Evolutionary conservation across 352 stramenopile genomes (phyloP).

Genomic region (Phytophthora idaei): DNA sequence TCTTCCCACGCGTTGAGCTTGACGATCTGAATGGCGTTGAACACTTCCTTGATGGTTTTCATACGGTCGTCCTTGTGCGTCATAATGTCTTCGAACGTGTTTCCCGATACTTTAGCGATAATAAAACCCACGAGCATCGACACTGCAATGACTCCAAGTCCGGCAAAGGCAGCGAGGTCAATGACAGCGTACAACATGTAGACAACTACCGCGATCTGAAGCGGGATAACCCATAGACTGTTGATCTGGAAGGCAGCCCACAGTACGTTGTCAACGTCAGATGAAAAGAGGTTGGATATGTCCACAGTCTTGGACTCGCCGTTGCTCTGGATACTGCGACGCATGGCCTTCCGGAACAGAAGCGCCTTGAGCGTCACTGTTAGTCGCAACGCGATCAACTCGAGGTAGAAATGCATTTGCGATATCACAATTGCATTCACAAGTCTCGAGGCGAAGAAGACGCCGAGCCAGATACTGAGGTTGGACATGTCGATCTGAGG

Average conservation of each 20-base stretch:
- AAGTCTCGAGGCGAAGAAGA: conserved; percentile 48
- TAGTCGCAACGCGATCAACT: conserved; percentile 25
- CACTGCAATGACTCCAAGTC: conserved; percentile 34
- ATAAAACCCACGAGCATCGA: conserved; percentile 50
- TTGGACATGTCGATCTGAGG: conserved; percentile 33
- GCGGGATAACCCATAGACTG: conserved; percentile 51
- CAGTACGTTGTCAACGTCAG: conserved; percentile 81
- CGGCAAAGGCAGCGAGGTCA: conserved; percentile 48
- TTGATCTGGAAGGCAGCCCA: conserved; percentile 47
- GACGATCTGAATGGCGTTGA: too few relatives aligned
- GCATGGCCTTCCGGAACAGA: conserved; percentile 51
- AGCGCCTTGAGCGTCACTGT: conserved; percentile 46
- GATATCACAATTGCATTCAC: conserved; percentile 32
- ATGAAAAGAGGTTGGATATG: conserved; percentile 93
- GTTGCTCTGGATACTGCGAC: conserved; percentile 27
- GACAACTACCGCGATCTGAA: conserved; percentile 41
- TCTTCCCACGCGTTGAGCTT: too few relatives aligned
- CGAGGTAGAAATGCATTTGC: conserved; percentile 36
- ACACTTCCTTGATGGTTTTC: too few relatives aligned
- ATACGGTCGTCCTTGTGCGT: conserved; percentile 13
- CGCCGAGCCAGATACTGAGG: conserved; percentile 39
- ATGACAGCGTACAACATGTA: conserved; percentile 55
- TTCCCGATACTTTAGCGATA: conserved; percentile 54
- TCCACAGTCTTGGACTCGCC: conserved; percentile 44
- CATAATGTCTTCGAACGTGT: conserved; percentile 53